A percentile compares a stretch with the other conserved stretches of the same genome.
Conservation (phyloP, 1,284 basidiomycete species). For the Ganoderma meredithae region DNA sequence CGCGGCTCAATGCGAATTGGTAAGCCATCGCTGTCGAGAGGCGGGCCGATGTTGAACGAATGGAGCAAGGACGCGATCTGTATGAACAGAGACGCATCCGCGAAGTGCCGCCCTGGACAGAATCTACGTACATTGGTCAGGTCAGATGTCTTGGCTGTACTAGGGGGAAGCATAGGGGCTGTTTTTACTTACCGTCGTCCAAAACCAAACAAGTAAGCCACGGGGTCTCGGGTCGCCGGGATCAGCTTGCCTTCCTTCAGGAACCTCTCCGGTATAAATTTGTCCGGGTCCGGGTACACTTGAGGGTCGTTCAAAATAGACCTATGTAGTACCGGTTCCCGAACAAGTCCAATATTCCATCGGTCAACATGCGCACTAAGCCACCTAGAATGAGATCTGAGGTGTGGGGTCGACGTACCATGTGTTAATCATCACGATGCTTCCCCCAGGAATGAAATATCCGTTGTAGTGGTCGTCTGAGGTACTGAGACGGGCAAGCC, state of each 20-base stretch:
- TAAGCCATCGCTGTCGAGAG: conserved; percentile 16
- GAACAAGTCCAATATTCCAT: too few species aligned
- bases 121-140: conserved; percentile 3
- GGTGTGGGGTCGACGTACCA: conserved; percentile 15
- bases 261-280: conserved; percentile 28
- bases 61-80: conserved; percentile 29
- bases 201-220: conserved; percentile 19
- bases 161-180: not conserved
- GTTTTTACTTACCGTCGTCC: conserved; percentile 22
- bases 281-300: conserved; percentile 19
- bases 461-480: conserved; percentile 20
- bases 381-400: not conserved
- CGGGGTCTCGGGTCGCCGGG: conserved; percentile 12
- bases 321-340: not conserved
- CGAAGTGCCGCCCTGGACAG: conserved; percentile 25
- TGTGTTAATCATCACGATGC: conserved; percentile 15
- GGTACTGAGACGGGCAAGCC: conserved; percentile 11
- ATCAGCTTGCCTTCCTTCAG: conserved; percentile 23
- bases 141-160: not conserved
- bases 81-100: conserved; percentile 21
- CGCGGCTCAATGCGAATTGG: conserved; percentile 11
- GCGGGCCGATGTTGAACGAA: conserved; percentile 23
- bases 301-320: conserved; percentile 18
- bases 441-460: conserved; percentile 25
- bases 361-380: too few species aligned